These are phyloP conservation scores for Candida vaughaniae DNA, from an alignment of 805 yeast genomes.

Conservation along the genomic window DNA sequence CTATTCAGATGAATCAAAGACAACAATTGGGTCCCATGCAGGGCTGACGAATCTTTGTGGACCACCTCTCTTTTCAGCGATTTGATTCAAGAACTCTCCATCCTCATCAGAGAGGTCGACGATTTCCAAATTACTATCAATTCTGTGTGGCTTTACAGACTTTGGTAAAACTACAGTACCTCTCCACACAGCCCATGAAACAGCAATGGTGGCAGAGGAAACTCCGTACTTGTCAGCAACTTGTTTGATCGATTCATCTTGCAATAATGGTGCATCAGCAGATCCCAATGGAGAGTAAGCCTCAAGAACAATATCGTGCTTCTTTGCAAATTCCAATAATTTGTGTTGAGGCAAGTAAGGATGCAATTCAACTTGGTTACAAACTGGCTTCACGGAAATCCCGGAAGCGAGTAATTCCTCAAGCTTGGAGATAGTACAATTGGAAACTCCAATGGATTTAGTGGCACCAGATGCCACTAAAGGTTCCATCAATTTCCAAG, in stretches of 20 bases:
- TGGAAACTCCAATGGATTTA: constrained; percentile 75
- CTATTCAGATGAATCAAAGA: constrained; percentile 13
- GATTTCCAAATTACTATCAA: constrained; percentile 35
- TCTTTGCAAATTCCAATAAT: constrained; percentile 51
- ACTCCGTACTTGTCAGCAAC: constrained; percentile 46
- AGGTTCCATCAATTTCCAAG: constrained; percentile 58
- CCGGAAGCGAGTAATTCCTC: constrained; percentile 49
- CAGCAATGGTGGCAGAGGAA: constrained; percentile 49
- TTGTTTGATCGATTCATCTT: constrained; percentile 39
- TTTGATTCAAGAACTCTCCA: constrained; percentile 25
- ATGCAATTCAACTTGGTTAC: constrained; percentile 75
- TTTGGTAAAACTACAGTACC: constrained; percentile 50
- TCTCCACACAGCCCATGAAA: constrained; percentile 65
- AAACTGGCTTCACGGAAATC: constrained; percentile 59
- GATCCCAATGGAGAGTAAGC: constrained; percentile 82
- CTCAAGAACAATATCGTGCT: constrained; percentile 37
- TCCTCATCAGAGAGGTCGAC: constrained; percentile 37
- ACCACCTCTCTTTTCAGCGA: constrained; percentile 20
- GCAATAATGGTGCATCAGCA: constrained; percentile 51
- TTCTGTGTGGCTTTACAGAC: constrained; percentile 28
- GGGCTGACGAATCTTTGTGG: constrained; percentile 15
- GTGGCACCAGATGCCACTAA: constrained; percentile 53
- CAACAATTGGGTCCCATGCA: constrained; percentile 15
- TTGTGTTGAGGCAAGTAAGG: constrained; percentile 42
- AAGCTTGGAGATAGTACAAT: constrained; percentile 51